Evolutionary conservation across 2,329 filamentous ascomycete genomes (phyloP).

Genomic region (Rutstroemia sp.): DNA sequence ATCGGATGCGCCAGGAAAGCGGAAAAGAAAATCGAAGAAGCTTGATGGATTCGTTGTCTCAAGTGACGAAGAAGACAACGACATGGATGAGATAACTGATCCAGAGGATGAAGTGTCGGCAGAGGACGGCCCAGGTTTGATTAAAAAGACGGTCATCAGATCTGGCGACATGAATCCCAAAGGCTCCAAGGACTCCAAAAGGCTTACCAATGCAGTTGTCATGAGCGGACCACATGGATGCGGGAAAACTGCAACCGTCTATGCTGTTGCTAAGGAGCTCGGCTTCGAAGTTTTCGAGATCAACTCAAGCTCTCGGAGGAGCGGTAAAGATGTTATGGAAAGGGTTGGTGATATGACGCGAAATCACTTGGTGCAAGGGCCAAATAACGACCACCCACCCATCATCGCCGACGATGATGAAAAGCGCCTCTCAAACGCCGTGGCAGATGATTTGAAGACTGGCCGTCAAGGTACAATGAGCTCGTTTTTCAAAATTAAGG

Average conservation of each 20-base stretch:
- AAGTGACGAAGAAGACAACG: constrained; percentile 65
- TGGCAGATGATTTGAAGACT: constrained; percentile 52
- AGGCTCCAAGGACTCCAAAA: constrained; percentile 37
- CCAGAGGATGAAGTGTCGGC: constrained; percentile 40
- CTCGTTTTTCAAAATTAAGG: constrained; percentile 65
- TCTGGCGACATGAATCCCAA: constrained; percentile 32
- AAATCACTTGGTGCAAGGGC: constrained; percentile 76
- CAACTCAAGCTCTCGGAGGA: constrained; percentile 74
- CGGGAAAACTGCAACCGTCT: constrained; percentile 88
- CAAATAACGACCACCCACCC: constrained; percentile 28
- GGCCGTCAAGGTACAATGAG: constrained; percentile 73
- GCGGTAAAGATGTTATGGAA: constrained; percentile 83
- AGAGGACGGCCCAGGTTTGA: constrained; percentile 31
- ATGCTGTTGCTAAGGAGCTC: constrained; percentile 85
- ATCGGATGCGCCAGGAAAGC: constrained; percentile 44
- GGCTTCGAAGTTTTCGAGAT: constrained; percentile 95
- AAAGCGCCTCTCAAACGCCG: constrained; percentile 34
- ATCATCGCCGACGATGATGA: constrained; percentile 27
- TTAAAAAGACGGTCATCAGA: constrained; percentile 49
- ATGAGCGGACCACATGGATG: constrained; percentile 84
- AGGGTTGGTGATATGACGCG: constrained; percentile 94
- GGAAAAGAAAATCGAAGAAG: constrained; percentile 58
- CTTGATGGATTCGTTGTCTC: constrained; percentile 75
- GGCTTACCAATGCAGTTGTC: constrained; percentile 68
- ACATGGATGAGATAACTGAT: constrained; percentile 62